Evolutionary conservation across 495 filamentous ascomycete species (phyloP).

Genomic region (Talaromyces liani): DNA sequence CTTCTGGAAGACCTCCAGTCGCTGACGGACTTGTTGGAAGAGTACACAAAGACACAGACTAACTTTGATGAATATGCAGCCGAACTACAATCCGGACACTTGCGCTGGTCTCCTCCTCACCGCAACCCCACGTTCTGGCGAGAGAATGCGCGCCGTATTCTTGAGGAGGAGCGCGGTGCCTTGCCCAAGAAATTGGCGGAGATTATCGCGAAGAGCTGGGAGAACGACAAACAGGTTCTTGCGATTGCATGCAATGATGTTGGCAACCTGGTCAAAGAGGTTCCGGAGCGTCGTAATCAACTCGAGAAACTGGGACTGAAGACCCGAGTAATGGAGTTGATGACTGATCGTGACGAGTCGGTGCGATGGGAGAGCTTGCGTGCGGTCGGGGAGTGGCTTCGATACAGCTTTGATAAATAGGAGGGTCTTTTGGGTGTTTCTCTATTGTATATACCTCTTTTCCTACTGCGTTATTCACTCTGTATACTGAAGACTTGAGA

Average conservation of each 20-base stretch:
- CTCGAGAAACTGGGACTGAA: slow-evolving; percentile 91
- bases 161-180: slow-evolving; percentile 75
- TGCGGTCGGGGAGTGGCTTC: slow-evolving; percentile 87
- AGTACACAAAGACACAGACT: slow-evolving; percentile 93
- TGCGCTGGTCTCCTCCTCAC: slow-evolving; percentile 94
- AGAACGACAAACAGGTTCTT: slow-evolving; percentile 88
- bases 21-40: slow-evolving; percentile 73
- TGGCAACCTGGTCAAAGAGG: slow-evolving; percentile 79
- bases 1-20: slow-evolving; percentile 75
- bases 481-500: neutral
- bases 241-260: slow-evolving; percentile 96
- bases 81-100: slow-evolving; percentile 80
- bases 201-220: slow-evolving; percentile 79
- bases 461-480: too few relatives aligned
- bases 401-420: slow-evolving; percentile 71
- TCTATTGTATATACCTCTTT: slow-evolving; percentile 6
- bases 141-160: slow-evolving; percentile 87
- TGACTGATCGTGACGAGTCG: slow-evolving; percentile 82
- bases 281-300: slow-evolving; percentile 73
- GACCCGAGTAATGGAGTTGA: slow-evolving; percentile 87
- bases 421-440: neutral
- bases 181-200: slow-evolving; percentile 78
- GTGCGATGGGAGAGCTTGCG: slow-evolving; percentile 93
- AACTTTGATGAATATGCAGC: slow-evolving; percentile 94
- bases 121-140: slow-evolving; percentile 86